Base-by-base conservation (phyloP, 192 early-diverging fungal genomes). In the Rhizophagus clarus region DNA sequence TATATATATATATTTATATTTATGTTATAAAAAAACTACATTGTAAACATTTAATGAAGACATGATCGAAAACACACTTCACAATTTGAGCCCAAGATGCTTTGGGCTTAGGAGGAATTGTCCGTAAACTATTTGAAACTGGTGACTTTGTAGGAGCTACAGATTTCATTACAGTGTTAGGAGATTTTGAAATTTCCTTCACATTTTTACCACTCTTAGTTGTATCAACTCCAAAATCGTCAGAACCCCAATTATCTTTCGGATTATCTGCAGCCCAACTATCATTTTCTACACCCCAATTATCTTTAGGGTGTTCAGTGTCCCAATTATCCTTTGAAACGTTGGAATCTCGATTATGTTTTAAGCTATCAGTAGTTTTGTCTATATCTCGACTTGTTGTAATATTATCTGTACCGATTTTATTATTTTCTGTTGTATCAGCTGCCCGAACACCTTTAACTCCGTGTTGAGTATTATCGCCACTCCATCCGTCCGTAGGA, bases 11-110 rank as follows among this genome's bases (percentile, higher is more conserved):
- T 34, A 34, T 34, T 4, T 34, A 34, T 34, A 34, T 34, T 34
- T 34, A 34, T 34, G 5, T 34, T 34, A 42, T 10, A 45, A 11
- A 37, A 37, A 45, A 45, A 45, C 42, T 32, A 68, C 28, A 22
- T 4, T 34, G 29, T 37, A 69, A 69, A 22, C 29, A 34, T 11
- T 22, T 20, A 20, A 14, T 85, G n/a, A n/a, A 51, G n/a, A 60
- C 3, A 74, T 73, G 40, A 61, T 69, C 20, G 8, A 61, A 82
- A 47, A 81, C 88, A 63, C 79, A 92, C 90, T 90, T 90, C 37
- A 90, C 89, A 67, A 92, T 84, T 62, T 90, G 88, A 60, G 90
- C 90, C 90, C 90, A 92, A 74, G 90, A 91, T 75, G 83, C 72
- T 70, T 86, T 87, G 64, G 72, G 71, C 70, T 80, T 81, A 20